Evolutionary conservation across 1,284 basidiomycete genomes (phyloP).

Genomic region (Leccinum pseudoinsigne): DNA sequence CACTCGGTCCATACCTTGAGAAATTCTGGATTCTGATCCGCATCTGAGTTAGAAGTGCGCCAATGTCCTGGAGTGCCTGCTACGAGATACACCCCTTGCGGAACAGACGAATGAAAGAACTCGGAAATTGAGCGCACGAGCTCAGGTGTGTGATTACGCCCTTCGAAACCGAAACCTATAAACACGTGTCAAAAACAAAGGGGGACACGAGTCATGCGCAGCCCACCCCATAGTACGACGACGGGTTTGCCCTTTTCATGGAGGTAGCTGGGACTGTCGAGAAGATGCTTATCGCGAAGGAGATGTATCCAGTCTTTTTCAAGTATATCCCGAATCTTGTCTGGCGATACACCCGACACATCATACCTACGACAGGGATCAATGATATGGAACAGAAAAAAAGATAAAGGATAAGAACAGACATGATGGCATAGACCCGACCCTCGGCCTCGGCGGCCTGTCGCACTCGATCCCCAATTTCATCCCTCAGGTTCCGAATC

Average conservation of each 20-base stretch:
- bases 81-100: conserved; percentile 72
- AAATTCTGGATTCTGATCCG: conserved; percentile 63
- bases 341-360: conserved; percentile 62
- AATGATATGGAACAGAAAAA: not conserved
- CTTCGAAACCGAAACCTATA: conserved; percentile 66
- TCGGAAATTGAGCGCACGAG: conserved; percentile 53
- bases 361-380: conserved; percentile 59
- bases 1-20: conserved; percentile 64
- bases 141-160: conserved; percentile 58
- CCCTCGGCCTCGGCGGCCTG: conserved; percentile 76
- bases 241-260: conserved; percentile 66
- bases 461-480: conserved; percentile 65
- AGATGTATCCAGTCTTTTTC: conserved; percentile 72
- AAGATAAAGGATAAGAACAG: conserved; percentile 26
- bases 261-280: conserved; percentile 72
- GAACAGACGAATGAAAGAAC: conserved; percentile 58
- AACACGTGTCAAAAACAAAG: not conserved
- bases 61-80: conserved; percentile 68
- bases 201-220: not conserved
- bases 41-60: conserved; percentile 66
- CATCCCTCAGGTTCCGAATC: conserved; percentile 62
- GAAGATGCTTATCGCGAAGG: conserved; percentile 52
- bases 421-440: conserved; percentile 79
- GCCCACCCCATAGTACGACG: conserved; percentile 64
- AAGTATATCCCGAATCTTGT: conserved; percentile 57